Conservation (phyloP, 2,329 filamentous ascomycete genomes). For the Colletotrichum tofieldiae region DNA sequence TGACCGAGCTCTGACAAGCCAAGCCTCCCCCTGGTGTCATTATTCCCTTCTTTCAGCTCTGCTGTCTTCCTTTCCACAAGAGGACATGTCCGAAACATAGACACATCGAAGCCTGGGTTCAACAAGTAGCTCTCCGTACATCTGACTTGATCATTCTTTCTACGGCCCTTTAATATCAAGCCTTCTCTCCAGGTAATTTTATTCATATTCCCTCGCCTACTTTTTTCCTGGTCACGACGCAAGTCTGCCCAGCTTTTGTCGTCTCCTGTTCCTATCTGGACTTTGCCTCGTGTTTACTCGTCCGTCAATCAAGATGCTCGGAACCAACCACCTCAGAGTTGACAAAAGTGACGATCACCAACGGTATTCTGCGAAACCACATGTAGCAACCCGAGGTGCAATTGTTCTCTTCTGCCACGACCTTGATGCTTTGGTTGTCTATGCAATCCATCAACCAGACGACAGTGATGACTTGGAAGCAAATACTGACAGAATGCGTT, state of each 20-base stretch:
- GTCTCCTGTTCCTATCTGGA: neutral
- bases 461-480: neutral
- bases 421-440: neutral
- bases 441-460: neutral
- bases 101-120: neutral
- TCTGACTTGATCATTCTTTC: neutral
- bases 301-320: neutral
- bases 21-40: neutral
- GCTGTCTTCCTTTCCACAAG: neutral
- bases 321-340: neutral
- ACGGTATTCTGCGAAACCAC: neutral
- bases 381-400: neutral
- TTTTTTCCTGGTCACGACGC: neutral
- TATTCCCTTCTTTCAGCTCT: slow-evolving; percentile 5
- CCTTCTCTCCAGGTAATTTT: neutral
- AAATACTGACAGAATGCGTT: neutral
- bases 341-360: neutral
- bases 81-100: neutral
- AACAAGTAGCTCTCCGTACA: too few species aligned
- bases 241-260: neutral
- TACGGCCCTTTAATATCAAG: too few species aligned
- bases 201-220: too few species aligned
- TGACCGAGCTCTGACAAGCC: neutral
- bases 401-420: neutral
- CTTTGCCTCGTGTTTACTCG: neutral